Conservation (phyloP, 2,329 filamentous ascomycete species). For the Pseudohalonectria lignicola region DNA sequence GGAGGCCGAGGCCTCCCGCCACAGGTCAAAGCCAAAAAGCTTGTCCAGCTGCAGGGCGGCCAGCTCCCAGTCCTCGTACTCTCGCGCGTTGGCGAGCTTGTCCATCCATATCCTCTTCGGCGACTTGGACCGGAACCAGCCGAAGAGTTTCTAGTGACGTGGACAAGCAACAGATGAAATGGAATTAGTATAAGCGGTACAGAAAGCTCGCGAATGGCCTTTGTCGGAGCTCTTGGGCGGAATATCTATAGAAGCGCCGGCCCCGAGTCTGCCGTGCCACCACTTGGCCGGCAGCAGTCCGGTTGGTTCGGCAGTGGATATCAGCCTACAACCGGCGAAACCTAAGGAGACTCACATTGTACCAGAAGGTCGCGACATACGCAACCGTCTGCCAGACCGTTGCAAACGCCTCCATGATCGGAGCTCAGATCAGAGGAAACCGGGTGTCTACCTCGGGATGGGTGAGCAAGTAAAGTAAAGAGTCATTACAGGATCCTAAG, state of each 20-base stretch:
- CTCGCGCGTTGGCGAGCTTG: constrained; percentile 51
- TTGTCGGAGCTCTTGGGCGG: too few relatives aligned
- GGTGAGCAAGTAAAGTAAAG: neutral
- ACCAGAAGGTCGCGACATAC: neutral
- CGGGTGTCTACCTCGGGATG: neutral
- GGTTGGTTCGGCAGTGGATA: too few relatives aligned
- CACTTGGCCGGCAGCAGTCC: too few relatives aligned
- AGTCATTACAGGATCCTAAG: too few relatives aligned
- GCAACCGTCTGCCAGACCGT: neutral
- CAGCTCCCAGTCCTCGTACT: constrained; percentile 79
- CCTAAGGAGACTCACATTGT: constrained; percentile 1
- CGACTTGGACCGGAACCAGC: neutral
- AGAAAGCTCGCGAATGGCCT: too few relatives aligned
- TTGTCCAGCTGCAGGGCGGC: constrained; percentile 78
- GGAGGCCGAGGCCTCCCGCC: constrained; percentile 29
- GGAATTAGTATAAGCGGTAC: neutral
- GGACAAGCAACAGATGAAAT: neutral
- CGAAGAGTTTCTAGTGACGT: neutral
- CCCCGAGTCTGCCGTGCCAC: too few relatives aligned
- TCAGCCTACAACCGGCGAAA: too few relatives aligned
- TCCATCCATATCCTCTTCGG: constrained; percentile 44
- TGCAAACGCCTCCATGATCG: neutral
- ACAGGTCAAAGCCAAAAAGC: constrained; percentile 68
- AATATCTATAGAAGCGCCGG: too few relatives aligned
- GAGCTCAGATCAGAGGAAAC: neutral